Evolutionary conservation across 768 basidiomycete species (phyloP), one percentile per base, ranked within the genome.

Genomic region (Podaxis sp.): DNA sequence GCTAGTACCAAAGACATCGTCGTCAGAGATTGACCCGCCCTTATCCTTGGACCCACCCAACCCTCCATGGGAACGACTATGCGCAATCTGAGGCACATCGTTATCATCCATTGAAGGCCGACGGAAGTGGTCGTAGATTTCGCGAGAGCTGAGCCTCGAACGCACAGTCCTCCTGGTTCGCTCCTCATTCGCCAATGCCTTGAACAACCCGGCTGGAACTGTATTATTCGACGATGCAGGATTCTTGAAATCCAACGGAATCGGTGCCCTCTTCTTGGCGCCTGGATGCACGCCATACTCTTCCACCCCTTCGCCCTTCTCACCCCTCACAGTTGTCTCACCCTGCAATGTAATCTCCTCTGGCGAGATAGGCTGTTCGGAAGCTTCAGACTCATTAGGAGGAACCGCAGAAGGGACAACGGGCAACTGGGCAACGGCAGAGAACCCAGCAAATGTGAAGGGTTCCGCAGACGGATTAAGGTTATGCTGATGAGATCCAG

Each of bases 181-280:
- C 50, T 93, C 90, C 17, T 74, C 77, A 48, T 69, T 72, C 17
- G 63, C 86, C 55, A 92, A 79, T 11, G 90, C 89, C 76, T 93
- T 93, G 83, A 95, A 95, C 60, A 94, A 70, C 2, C 91, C 91
- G 37, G 93, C 93, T 20, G 93, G 93, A 8, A 93, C 88, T 5
- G 90, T 94, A 68, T 91, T 92, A 37, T 78, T 62, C 22, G 50
- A 85, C 8, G 80, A 80, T 12, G 75, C 69, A 30, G 76, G 75
- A 52, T 81, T 80, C 62, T 79, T 82, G 78, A 93, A 95, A 72
- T 93, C 91, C 54, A 85, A 71, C 13, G 90, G 91, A 62, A 92
- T 87, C 10, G 90, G 92, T 5, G 90, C 85, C 49, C 89, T 88
- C 71, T 85, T 89, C 38, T 79, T 52, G 33, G 68, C 66, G 78